phyloP scores from a whole-genome alignment of 129 eudicot genomes.

The Arctium lappa region DNA sequence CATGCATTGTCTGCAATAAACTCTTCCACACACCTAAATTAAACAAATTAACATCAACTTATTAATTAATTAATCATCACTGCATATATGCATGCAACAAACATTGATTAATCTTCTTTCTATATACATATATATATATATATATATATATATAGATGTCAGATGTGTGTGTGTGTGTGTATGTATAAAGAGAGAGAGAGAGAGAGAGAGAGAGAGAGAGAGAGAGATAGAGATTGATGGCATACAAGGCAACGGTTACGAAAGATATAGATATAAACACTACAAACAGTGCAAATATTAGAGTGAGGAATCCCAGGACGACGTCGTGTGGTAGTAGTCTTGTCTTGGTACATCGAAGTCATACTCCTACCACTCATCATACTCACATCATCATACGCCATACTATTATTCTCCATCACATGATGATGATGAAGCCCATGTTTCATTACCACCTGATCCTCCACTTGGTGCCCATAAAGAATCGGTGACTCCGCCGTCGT shows the following conservation, averaged over 20 bases:
- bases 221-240: neutral
- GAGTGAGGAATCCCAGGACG: constrained; percentile 90
- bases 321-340: constrained; percentile 33
- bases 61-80: too few relatives aligned
- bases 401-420: constrained; percentile 33
- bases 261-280: constrained; percentile 50
- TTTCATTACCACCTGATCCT: neutral
- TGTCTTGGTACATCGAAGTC: constrained; percentile 46
- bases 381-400: constrained; percentile 50
- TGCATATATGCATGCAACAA: too few relatives aligned
- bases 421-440: constrained; percentile 3
- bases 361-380: constrained; percentile 42
- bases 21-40: constrained; percentile 75
- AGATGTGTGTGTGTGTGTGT: too few relatives aligned
- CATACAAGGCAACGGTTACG: constrained; percentile 73
- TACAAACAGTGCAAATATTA: constrained; percentile 71
- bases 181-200: too few relatives aligned
- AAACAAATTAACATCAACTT: neutral
- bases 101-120: too few relatives aligned
- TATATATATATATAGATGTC: too few relatives aligned
- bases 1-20: constrained; percentile 69
- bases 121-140: neutral
- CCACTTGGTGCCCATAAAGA: neutral
- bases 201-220: too few relatives aligned
- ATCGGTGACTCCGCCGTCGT: too few relatives aligned